Percentiles rank a stretch among this genome's conserved stretches.
Evolutionary conservation across 2,329 filamentous ascomycete species (phyloP).

Genomic region (Ophiostoma quercus): DNA sequence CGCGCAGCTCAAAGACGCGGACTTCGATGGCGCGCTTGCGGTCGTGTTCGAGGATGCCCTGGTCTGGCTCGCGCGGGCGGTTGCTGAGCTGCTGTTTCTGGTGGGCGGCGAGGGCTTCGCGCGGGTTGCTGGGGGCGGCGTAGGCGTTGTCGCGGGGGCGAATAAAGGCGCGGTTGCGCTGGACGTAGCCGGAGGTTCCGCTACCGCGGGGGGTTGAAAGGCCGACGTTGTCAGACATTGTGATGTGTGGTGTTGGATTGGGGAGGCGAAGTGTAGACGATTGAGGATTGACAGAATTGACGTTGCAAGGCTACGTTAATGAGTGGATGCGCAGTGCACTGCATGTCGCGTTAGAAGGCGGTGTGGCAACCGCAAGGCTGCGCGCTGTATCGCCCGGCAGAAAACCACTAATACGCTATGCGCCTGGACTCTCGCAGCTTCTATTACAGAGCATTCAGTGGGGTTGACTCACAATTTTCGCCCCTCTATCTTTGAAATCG

Average conservation of each 20-base stretch:
- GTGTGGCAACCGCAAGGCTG: conserved; percentile 21
- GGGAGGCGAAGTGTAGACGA: neutral
- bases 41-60: conserved; percentile 90
- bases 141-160: conserved; percentile 73
- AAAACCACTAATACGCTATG: neutral
- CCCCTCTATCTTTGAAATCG: conserved; percentile 15
- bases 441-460: conserved; percentile 13
- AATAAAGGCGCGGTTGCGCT: conserved; percentile 88
- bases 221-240: conserved; percentile 95
- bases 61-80: conserved; percentile 76
- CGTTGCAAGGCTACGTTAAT: neutral
- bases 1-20: conserved; percentile 83
- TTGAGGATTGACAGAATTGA: neutral
- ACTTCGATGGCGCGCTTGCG: conserved; percentile 87
- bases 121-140: conserved; percentile 69
- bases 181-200: conserved; percentile 95
- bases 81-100: conserved; percentile 58
- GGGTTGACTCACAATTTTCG: conserved; percentile 23
- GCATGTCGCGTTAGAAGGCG: conserved; percentile 17
- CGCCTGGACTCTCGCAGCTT: conserved; percentile 6
- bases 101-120: conserved; percentile 75
- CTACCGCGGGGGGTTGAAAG: conserved; percentile 90
- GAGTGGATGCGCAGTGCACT: neutral
- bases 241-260: neutral
- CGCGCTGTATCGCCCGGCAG: conserved; percentile 20